These are phyloP conservation scores for Hypomontagnella submonticulosa DNA, from an alignment of 495 filamentous ascomycete species.

Conservation along the genomic window DNA sequence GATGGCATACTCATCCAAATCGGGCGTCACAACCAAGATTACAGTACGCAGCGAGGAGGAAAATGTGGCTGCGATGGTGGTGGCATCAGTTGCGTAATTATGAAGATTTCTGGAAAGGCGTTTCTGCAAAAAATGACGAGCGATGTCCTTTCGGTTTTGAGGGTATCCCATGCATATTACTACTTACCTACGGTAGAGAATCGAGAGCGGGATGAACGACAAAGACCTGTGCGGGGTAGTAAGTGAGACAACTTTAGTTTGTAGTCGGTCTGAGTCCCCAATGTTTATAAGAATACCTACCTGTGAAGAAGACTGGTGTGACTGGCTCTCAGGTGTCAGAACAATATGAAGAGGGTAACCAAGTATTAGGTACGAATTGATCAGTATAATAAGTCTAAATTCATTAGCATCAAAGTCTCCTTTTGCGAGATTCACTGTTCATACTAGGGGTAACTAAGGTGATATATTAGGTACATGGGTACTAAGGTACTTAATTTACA, in stretches of 20 bases:
- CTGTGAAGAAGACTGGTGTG: slow-evolving; percentile 9
- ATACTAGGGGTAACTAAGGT: neutral
- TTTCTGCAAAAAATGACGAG: slow-evolving; percentile 48
- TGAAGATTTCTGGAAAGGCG: slow-evolving; percentile 46
- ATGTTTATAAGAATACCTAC: slow-evolving; percentile 34
- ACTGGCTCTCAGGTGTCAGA: slow-evolving; percentile 8
- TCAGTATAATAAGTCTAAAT: slow-evolving; percentile 19
- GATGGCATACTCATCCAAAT: slow-evolving; percentile 94
- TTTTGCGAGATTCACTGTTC: neutral
- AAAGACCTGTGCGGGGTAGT: slow-evolving; percentile 2
- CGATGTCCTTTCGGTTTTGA: slow-evolving; percentile 46
- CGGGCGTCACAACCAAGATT: slow-evolving; percentile 93
- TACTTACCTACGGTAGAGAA: slow-evolving; percentile 35
- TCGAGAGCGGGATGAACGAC: slow-evolving; percentile 21
- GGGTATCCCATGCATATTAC: slow-evolving; percentile 40
- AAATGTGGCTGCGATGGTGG: slow-evolving; percentile 83
- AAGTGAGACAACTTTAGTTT: slow-evolving; percentile 2
- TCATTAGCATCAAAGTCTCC: neutral
- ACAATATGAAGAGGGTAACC: slow-evolving; percentile 10
- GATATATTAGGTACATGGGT: neutral
- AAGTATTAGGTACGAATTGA: slow-evolving; percentile 33
- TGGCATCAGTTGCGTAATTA: slow-evolving; percentile 83
- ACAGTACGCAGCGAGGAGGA: slow-evolving; percentile 91
- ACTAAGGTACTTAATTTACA: slow-evolving; percentile 26
- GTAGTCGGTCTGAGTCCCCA: neutral